Evolutionary conservation across 208 protist genomes (phyloP).

Genomic region (Vickermania ingenoplastis): DNA sequence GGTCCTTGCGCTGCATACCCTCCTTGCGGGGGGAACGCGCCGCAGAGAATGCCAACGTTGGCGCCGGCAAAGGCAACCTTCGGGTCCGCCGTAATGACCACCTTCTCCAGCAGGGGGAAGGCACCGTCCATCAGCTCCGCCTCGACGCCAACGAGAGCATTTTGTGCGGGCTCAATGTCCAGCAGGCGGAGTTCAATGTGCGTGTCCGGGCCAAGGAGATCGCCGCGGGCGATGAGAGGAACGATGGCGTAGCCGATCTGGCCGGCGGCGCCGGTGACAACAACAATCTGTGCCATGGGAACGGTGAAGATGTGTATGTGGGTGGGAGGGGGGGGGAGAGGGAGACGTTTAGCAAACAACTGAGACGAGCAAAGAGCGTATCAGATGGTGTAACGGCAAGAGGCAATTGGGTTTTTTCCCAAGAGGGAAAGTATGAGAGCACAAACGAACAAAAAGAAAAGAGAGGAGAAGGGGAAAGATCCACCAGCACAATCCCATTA

Average conservation of each 20-base stretch:
- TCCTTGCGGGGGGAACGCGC: slow-evolving; percentile 78
- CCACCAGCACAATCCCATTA: too few species aligned
- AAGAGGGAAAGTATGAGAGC: too few species aligned
- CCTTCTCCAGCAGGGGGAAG: slow-evolving; percentile 82
- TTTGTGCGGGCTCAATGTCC: slow-evolving; percentile 71
- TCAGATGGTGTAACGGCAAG: too few species aligned
- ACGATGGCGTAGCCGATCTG: slow-evolving; percentile 93
- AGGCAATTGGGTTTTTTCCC: too few species aligned
- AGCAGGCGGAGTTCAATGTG: slow-evolving; percentile 90
- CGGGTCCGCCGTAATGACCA: slow-evolving; percentile 60
- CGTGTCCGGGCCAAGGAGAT: slow-evolving; percentile 84
- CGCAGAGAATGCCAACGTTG: slow-evolving; percentile 82
- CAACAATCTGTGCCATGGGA: slow-evolving; percentile 24
- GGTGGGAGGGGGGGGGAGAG: neutral
- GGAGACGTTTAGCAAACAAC: slow-evolving; percentile 3
- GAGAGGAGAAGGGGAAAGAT: too few species aligned
- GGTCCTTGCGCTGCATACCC: slow-evolving; percentile 95
- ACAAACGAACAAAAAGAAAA: too few species aligned
- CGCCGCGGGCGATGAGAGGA: slow-evolving; percentile 89
- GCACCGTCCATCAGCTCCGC: slow-evolving; percentile 93
- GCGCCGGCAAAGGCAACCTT: slow-evolving; percentile 75
- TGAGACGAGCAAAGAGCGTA: slow-evolving; percentile 7
- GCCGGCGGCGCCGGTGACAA: slow-evolving; percentile 94
- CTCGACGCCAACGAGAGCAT: slow-evolving; percentile 70
- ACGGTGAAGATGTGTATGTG: slow-evolving; percentile 1